These are phyloP conservation scores for Immersiella caudata DNA, from an alignment of 495 filamentous ascomycete genomes.

Conservation along the genomic window DNA sequence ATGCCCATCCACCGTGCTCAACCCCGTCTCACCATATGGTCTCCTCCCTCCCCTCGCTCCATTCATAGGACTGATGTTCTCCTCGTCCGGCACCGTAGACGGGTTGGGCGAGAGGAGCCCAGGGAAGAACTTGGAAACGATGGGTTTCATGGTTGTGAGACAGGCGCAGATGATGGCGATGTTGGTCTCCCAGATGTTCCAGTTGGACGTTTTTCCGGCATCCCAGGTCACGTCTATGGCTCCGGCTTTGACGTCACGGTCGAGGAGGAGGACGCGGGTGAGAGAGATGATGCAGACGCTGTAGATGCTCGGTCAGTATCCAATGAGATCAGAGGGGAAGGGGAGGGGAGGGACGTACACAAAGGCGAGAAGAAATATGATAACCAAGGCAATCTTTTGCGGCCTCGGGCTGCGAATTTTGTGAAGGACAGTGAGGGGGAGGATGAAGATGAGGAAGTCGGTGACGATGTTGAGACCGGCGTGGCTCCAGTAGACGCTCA, in stretches of 20 bases:
- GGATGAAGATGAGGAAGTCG: conserved; percentile 43
- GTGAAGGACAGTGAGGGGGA: conserved; percentile 53
- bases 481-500: conserved; percentile 42
- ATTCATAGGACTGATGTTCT: background rate
- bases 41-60: background rate
- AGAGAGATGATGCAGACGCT: conserved; percentile 33
- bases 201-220: conserved; percentile 47
- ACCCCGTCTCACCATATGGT: background rate
- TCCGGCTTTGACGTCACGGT: conserved; percentile 36
- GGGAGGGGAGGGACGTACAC: conserved; percentile 8
- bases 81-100: background rate
- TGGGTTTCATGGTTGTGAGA: conserved; percentile 32
- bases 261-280: conserved; percentile 36
- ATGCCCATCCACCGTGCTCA: background rate
- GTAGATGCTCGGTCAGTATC: conserved; percentile 18
- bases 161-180: conserved; percentile 52
- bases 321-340: background rate
- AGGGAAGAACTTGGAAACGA: conserved; percentile 3
- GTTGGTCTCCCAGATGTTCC: conserved; percentile 53
- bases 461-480: conserved; percentile 41
- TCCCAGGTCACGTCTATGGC: conserved; percentile 41
- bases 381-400: conserved; percentile 34
- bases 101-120: background rate
- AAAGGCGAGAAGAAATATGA: conserved; percentile 28
- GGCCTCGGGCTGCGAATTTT: conserved; percentile 41